Evolutionary conservation across 345 rosid genomes (phyloP), one percentile per base, ranked within the genome.

Genomic region (Schrenkiella parvula): DNA sequence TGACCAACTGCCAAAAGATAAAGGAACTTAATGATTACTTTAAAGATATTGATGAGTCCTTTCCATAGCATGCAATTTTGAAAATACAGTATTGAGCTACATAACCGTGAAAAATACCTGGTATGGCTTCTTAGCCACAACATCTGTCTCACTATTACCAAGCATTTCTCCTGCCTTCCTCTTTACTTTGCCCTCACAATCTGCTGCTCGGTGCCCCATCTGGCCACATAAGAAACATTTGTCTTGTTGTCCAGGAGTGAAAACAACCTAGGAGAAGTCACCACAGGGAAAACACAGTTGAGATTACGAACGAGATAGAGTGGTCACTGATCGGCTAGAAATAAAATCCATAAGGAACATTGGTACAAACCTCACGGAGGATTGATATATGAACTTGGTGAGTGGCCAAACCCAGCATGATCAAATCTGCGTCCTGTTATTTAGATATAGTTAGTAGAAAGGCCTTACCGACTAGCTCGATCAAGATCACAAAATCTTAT

Each of bases 341-440:
- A 58, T 26, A 66, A 51, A 61, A 39, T n/a, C 25, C 17, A 19
- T 38, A 64, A 66, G 64, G 46, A 74, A 48, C 29, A 59, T 19
- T 58, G 34, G 60, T 47, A 54, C 83, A 55, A 44, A 95, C 99
- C 99, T 95, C 98, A 64, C 99, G 84, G 73, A 95, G 98, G 78
- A 95, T 89, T 28, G 99, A 95, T 75, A 91, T 85, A 77, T 95
- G 96, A 75, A 88, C 71, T 76, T 95, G 98, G 70, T 95, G 99
- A 29, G 99, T 86, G 54, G 99, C 99, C 87, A 95, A 78, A 58
- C 87, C 96, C 81, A 95, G 84, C 99, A 95, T 92, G 59, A 95
- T 95, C 73, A 95, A 77, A 85, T 95, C 99, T 0, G 99, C 99
- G 72, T 95, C 99, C 99, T 95, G 83, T 70, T 22, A 29, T 42